Evolutionary conservation across 1,139 yeast species (phyloP), one percentile per base, ranked within the genome.

Genomic region (Pichia sp.): DNA sequence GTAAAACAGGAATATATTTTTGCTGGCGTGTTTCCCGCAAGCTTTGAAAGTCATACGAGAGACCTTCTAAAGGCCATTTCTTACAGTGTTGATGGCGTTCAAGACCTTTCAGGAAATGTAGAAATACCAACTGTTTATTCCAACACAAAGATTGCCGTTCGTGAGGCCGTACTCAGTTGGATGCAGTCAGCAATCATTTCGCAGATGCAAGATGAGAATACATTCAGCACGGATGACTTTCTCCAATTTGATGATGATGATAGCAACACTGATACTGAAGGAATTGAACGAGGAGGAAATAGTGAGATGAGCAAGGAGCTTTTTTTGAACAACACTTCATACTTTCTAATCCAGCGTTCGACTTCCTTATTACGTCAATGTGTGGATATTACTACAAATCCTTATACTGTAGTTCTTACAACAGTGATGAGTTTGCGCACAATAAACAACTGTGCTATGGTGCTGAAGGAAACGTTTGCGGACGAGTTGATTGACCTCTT

Each of bases 401-500:
- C 43, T 2, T 27, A 30, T 8, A 44, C 41, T 9, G 16, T 34
- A 7, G 27, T 34, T 1, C 38, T 42, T 14, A 31, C 53, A 0
- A 32, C 49, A 1, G 34, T 54, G 1, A 45, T 68, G 22, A 52
- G 72, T 2, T 47, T 77, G 12, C 60, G 64, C 30, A 56, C 73
- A 0, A 57, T 77, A 14, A 62, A 67, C 1, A 48, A 56, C 6
- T 57, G 63, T 12, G 64, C 72, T 1, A 47, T 51, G 3, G 41
- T 62, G 2, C 46, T 72, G 48, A 65, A 66, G 1, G 42, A 51
- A 0, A 66, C 60, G 2, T 76, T 76, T 50, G 50, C 57, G 34
- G 50, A 54, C 6, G 78, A 74, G 42, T 52, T 80, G 16, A 65
- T 75, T 32, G 83, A 77, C 42, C 62, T 63, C 30, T 49, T 79